These are phyloP conservation scores for Lachancea kluyveri DNA, from an alignment of 805 yeast species.

Conservation along the genomic window DNA sequence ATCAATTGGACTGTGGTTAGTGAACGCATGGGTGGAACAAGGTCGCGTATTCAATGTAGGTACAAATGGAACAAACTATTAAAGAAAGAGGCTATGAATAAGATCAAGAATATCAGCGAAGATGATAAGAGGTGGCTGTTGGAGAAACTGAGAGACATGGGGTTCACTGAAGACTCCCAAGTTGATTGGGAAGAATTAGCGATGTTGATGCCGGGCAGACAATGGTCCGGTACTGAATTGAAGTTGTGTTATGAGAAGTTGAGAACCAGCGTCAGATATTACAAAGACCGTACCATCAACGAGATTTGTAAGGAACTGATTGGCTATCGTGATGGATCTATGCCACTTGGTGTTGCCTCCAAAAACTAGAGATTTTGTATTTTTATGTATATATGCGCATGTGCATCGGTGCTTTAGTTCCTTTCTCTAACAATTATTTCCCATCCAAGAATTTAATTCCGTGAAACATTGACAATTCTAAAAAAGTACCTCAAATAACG, in stretches of 20 bases:
- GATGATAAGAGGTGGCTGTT: constrained; percentile 48
- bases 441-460: too few relatives aligned
- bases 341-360: constrained; percentile 14
- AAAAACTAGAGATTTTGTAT: too few relatives aligned
- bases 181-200: constrained; percentile 55
- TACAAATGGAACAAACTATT: constrained; percentile 88
- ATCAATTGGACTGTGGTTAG: constrained; percentile 91
- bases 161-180: constrained; percentile 36
- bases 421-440: too few relatives aligned
- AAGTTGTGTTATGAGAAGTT: constrained; percentile 55
- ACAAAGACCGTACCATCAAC: constrained; percentile 33
- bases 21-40: constrained; percentile 80
- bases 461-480: too few relatives aligned
- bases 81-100: constrained; percentile 47
- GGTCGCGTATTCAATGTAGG: constrained; percentile 91
- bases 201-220: constrained; percentile 35
- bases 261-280: constrained; percentile 46
- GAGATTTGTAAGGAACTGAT: constrained; percentile 31
- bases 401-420: too few relatives aligned
- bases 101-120: constrained; percentile 38
- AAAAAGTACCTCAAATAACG: constrained; percentile 1
- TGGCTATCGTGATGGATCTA: constrained; percentile 15
- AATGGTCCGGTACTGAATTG: constrained; percentile 59
- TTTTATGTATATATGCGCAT: too few relatives aligned
- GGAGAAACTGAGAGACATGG: constrained; percentile 39